These are phyloP conservation scores for Hordeum vulgare DNA, from an alignment of 176 grass and related monocot species.

Conservation along the genomic window DNA sequence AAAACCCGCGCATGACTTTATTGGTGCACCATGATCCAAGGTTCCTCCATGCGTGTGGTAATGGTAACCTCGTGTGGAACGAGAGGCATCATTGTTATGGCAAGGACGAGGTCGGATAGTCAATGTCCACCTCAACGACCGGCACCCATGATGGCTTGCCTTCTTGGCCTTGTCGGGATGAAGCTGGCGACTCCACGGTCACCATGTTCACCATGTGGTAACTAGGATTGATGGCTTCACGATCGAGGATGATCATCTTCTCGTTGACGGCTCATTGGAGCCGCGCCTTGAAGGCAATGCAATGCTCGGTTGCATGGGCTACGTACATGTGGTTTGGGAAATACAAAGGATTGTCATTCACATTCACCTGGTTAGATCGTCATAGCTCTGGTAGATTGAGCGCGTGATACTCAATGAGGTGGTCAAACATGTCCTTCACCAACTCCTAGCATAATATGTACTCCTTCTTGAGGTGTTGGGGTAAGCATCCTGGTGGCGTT, in stretches of 20 bases:
- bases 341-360: neutral
- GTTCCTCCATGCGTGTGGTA: neutral
- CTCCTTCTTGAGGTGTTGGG: neutral
- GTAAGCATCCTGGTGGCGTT: neutral
- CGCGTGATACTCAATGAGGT: neutral
- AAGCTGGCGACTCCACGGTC: accelerated
- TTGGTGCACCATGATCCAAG: neutral
- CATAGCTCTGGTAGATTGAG: neutral
- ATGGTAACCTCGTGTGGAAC: accelerated
- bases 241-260: neutral
- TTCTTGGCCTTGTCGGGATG: neutral
- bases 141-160: neutral
- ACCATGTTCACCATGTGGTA: neutral
- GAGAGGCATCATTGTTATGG: neutral
- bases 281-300: neutral
- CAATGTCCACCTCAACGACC: neutral
- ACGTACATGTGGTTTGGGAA: neutral
- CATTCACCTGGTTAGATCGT: neutral
- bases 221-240: neutral
- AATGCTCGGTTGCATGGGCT: neutral
- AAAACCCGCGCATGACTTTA: accelerated
- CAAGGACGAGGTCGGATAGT: neutral
- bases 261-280: neutral
- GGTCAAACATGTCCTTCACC: neutral
- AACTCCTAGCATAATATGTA: neutral